A percentile compares a stretch with the other conserved stretches of the same genome.
Evolutionary conservation across 2,329 filamentous ascomycete species (phyloP).

Genomic region (Tolypocladium paradoxum): DNA sequence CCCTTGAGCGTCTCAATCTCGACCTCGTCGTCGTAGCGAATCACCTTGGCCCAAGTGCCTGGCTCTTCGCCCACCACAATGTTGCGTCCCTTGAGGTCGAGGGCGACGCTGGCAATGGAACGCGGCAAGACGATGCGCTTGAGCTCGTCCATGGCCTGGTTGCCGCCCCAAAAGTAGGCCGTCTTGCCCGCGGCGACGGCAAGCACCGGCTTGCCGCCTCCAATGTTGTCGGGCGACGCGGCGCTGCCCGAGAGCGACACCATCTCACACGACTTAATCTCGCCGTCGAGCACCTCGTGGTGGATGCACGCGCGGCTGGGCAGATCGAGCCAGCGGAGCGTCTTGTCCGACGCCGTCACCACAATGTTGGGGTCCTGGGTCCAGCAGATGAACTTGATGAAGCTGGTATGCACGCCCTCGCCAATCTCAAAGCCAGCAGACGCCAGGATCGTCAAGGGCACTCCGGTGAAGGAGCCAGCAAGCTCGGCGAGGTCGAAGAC

Average conservation of each 20-base stretch:
- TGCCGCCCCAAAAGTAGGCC: constrained; percentile 82
- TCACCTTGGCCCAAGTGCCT: constrained; percentile 94
- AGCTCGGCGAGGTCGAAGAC: constrained; percentile 75
- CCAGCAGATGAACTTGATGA: constrained; percentile 97
- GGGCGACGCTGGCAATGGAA: constrained; percentile 80
- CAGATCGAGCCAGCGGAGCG: constrained; percentile 89
- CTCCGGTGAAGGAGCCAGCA: constrained; percentile 26
- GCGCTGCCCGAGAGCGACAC: constrained; percentile 53
- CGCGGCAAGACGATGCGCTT: constrained; percentile 74
- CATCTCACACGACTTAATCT: constrained; percentile 88
- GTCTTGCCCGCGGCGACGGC: constrained; percentile 91
- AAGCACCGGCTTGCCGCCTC: constrained; percentile 60
- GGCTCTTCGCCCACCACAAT: constrained; percentile 84
- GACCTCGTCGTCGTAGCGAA: constrained; percentile 72
- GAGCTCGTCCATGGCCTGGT: constrained; percentile 56
- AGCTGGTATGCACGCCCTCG: constrained; percentile 67
- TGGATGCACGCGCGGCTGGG: constrained; percentile 64
- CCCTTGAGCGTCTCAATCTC: constrained; percentile 92
- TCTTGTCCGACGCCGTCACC: constrained; percentile 86
- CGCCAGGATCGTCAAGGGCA: constrained; percentile 39
- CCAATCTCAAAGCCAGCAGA: constrained; percentile 77
- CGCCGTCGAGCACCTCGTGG: constrained; percentile 67
- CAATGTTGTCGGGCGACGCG: constrained; percentile 50
- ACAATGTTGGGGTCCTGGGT: constrained; percentile 77
- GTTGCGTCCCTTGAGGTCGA: constrained; percentile 71